Base-by-base conservation (phyloP, 805 yeast species). In the Aciculoconidium aculeatum region DNA sequence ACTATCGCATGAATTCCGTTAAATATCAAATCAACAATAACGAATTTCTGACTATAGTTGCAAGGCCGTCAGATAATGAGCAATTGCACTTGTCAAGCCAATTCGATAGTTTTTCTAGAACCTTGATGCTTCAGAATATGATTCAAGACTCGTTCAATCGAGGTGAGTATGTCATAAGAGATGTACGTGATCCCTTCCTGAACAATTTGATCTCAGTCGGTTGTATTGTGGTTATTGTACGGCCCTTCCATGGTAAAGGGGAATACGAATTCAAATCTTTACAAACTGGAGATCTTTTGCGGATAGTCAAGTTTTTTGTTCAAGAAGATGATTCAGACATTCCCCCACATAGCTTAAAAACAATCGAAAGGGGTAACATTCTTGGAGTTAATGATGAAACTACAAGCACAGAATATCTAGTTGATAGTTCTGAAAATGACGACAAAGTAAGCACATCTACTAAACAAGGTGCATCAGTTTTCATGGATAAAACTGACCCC, bases 161-260 rank as follows among this genome's bases (percentile, higher is more conserved):
- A 12, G 34, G 30, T 11, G 41, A 38, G 16, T 21, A 27, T 8
- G 32, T 40, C 3, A 49, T 56, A 16, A 40, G 40, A 21, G 36
- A 41, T 17, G 60, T 56, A 1, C 19, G 37, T 11, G 64, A 58
- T 32, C 59, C 61, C 4, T 55, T 35, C 27, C 55, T 51, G 49
- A 41, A 40, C 10, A 42, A 34, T 14, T 17, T 25, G 8, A 40
- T 42, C 6, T 23, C 34, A 4, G 33, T 39, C 8, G 65, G 65
- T 3, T 52, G 52, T 1, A 45, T 55, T 11, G 63, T 56, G 3
- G 60, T 56, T 9, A 61, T 56, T 4, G 50, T 54, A 3, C 42
- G 48, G 27, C 54, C 55, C 5, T 58, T 46, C 30, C 37, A 40
- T 11, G 51, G 52, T 1, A 25, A 17, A 5, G 25, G 21, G 4